These are phyloP conservation scores for Aureobasidium sp. DNA, from an alignment of 2,329 filamentous ascomycete genomes.

Conservation along the genomic window DNA sequence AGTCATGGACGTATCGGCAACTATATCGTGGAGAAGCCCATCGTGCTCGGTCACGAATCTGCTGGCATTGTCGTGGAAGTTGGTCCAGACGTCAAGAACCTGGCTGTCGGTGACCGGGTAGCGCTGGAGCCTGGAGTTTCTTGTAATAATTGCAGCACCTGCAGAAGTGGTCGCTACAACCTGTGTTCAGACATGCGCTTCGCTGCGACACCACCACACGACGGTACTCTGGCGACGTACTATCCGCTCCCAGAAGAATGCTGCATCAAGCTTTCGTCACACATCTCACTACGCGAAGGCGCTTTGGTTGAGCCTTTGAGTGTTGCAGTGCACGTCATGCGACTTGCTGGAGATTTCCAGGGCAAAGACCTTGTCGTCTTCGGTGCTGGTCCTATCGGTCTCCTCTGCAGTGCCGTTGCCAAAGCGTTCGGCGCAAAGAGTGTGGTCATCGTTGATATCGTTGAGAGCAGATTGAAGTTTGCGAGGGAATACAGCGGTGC, in stretches of 20 bases:
- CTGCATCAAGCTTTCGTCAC: slow-evolving; percentile 50
- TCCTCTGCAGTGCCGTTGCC: slow-evolving; percentile 89
- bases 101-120: slow-evolving; percentile 51
- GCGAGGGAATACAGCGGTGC: slow-evolving; percentile 60
- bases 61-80: slow-evolving; percentile 48
- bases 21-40: slow-evolving; percentile 64
- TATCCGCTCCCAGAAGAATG: slow-evolving; percentile 55
- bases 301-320: slow-evolving; percentile 60
- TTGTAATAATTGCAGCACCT: slow-evolving; percentile 50
- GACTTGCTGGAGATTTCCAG: slow-evolving; percentile 47
- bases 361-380: slow-evolving; percentile 54
- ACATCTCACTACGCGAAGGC: slow-evolving; percentile 56
- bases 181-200: slow-evolving; percentile 69
- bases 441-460: slow-evolving; percentile 90
- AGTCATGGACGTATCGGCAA: slow-evolving; percentile 68
- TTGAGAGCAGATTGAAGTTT: slow-evolving; percentile 81
- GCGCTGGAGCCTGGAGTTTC: slow-evolving; percentile 57
- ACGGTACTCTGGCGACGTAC: slow-evolving; percentile 69
- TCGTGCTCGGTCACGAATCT: slow-evolving; percentile 55
- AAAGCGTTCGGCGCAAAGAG: slow-evolving; percentile 86
- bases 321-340: slow-evolving; percentile 54
- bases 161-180: slow-evolving; percentile 74
- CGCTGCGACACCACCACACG: slow-evolving; percentile 61
- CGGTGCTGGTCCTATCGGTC: slow-evolving; percentile 69
- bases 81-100: slow-evolving; percentile 45